Percentiles rank a stretch among this genome's conserved stretches.
phyloP scores from a whole-genome alignment of 768 basidiomycete genomes.

The Macrolepiota fuliginosa region DNA sequence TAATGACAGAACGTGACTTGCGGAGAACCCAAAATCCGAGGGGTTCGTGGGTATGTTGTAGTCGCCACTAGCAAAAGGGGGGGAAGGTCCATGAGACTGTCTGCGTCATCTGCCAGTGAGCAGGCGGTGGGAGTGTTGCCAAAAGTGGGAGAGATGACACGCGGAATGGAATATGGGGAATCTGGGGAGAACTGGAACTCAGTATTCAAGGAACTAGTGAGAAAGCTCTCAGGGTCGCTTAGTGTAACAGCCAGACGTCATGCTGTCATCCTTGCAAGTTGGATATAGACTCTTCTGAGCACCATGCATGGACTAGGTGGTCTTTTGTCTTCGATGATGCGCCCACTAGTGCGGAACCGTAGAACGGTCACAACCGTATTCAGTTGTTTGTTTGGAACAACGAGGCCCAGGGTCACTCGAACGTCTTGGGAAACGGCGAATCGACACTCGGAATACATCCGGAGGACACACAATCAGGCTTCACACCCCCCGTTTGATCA shows the following conservation, averaged over 20 bases:
- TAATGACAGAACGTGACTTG: neutral
- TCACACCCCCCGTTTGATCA: slow-evolving; percentile 21
- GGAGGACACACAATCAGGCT: slow-evolving; percentile 5
- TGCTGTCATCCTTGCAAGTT: neutral
- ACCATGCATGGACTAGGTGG: neutral
- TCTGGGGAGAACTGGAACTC: neutral
- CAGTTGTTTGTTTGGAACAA: neutral
- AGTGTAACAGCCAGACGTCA: neutral
- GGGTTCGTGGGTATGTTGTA: neutral
- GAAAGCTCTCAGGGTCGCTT: neutral
- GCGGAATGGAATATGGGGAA: neutral
- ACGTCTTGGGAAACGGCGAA: neutral
- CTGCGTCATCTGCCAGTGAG: neutral
- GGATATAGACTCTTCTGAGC: neutral
- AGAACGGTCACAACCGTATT: neutral
- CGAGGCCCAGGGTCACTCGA: neutral
- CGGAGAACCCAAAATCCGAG: neutral
- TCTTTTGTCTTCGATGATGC: neutral
- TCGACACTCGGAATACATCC: neutral
- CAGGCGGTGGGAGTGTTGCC: neutral
- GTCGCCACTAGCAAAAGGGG: neutral
- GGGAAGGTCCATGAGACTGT: neutral
- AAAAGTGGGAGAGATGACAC: neutral
- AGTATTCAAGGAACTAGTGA: neutral
- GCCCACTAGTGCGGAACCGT: neutral